Conservation (phyloP, 1,284 basidiomycete species). For the Trichosporon sp. region DNA sequence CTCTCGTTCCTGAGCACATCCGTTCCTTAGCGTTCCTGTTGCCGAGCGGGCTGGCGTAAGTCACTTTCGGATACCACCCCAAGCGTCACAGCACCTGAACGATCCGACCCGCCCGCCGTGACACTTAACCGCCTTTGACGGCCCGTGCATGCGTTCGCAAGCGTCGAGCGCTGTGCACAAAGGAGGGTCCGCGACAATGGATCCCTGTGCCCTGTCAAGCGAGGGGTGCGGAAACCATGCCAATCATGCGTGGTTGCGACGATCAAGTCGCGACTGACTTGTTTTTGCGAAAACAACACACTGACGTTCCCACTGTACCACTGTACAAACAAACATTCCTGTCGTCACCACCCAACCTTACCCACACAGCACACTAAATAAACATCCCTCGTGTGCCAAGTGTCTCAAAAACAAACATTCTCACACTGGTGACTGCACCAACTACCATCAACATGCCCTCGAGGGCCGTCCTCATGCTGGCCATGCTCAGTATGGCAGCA, state of each 20-base stretch:
- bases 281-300: neutral
- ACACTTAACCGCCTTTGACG: neutral
- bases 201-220: neutral
- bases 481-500: neutral
- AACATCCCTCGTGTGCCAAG: slow-evolving; percentile 1
- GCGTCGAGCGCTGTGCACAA: neutral
- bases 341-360: neutral
- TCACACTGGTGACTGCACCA: neutral
- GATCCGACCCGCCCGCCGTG: neutral
- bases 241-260: neutral
- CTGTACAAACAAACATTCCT: neutral
- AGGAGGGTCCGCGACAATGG: neutral
- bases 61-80: neutral
- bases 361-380: neutral
- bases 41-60: neutral
- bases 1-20: neutral
- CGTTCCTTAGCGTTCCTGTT: neutral
- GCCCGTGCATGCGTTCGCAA: neutral
- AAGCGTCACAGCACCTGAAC: neutral
- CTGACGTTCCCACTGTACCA: neutral
- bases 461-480: neutral
- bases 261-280: neutral
- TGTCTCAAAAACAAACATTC: neutral
- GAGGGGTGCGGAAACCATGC: neutral
- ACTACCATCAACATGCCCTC: neutral